Conservation (phyloP, 441 rosid species). For the Oxalis stricta region DNA sequence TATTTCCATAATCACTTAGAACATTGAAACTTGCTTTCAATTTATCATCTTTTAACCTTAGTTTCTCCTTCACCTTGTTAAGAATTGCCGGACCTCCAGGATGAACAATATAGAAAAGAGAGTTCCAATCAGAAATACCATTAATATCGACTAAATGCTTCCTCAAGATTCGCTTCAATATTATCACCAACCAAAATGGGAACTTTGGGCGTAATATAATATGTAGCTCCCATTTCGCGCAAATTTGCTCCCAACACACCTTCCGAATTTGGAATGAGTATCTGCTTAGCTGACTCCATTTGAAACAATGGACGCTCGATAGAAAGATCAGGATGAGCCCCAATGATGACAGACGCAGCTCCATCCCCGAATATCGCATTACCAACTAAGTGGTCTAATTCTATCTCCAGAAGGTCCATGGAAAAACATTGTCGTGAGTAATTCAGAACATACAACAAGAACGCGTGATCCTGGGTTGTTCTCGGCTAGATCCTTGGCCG, state of each 20-base stretch:
- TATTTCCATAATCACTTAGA: constrained; percentile 7
- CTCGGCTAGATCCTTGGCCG: not conserved
- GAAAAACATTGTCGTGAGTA: not conserved
- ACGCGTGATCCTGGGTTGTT: not conserved
- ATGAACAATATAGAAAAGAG: constrained; percentile 4
- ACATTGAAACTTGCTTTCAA: not conserved
- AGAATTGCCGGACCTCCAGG: constrained; percentile 2
- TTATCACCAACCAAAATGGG: not conserved
- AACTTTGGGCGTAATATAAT: too few relatives aligned
- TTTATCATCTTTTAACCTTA: not conserved
- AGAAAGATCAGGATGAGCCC: not conserved
- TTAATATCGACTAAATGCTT: not conserved
- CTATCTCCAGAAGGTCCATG: not conserved
- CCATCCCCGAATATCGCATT: not conserved
- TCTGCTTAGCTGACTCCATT: not conserved
- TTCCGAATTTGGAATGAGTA: not conserved
- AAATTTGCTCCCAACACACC: not conserved
- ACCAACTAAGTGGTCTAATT: not conserved
- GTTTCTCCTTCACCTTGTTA: not conserved
- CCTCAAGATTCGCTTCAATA: not conserved
- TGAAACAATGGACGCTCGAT: not conserved
- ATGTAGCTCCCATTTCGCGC: not conserved
- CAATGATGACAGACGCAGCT: not conserved
- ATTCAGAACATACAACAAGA: not conserved
- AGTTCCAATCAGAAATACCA: not conserved